Evolutionary conservation across 1,139 yeast genomes (phyloP).

Genomic region (Yamadazyma blattariae): DNA sequence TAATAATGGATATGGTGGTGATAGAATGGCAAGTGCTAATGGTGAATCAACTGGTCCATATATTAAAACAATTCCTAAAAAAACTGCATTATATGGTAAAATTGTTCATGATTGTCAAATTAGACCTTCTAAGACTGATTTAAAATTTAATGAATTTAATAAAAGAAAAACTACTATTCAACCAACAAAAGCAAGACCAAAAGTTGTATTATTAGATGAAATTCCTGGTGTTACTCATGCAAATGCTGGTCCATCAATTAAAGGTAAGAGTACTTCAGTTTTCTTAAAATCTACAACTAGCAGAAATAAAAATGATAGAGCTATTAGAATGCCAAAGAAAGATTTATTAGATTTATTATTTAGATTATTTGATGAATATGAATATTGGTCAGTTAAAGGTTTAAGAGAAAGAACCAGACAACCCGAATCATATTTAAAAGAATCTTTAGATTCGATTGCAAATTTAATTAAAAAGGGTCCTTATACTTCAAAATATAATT

Average conservation of each 20-base stretch:
- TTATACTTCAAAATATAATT: slow-evolving; percentile 84
- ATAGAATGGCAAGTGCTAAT: slow-evolving; percentile 14
- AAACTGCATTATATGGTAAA: slow-evolving; percentile 82
- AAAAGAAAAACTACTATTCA: slow-evolving; percentile 47
- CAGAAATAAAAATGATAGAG: slow-evolving; percentile 60
- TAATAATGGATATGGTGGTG: slow-evolving; percentile 9
- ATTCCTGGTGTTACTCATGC: slow-evolving; percentile 86
- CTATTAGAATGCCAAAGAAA: slow-evolving; percentile 91
- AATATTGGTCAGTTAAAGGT: slow-evolving; percentile 95
- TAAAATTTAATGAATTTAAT: slow-evolving; percentile 55
- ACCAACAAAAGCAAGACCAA: slow-evolving; percentile 52
- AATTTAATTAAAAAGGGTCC: slow-evolving; percentile 92
- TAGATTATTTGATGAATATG: slow-evolving; percentile 89
- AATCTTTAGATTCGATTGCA: slow-evolving; percentile 88
- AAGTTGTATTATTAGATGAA: slow-evolving; percentile 76
- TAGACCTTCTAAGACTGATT: slow-evolving; percentile 72
- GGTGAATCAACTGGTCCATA: slow-evolving; percentile 54
- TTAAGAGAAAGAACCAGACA: slow-evolving; percentile 91
- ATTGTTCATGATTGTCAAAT: slow-evolving; percentile 91
- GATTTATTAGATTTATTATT: slow-evolving; percentile 86
- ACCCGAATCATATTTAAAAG: slow-evolving; percentile 92
- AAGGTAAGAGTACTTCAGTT: slow-evolving; percentile 59
- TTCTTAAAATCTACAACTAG: slow-evolving; percentile 48
- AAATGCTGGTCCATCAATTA: slow-evolving; percentile 79
- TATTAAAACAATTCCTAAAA: slow-evolving; percentile 80